phyloP scores from a whole-genome alignment of 306 rosid genomes.

The Urtica urens region DNA sequence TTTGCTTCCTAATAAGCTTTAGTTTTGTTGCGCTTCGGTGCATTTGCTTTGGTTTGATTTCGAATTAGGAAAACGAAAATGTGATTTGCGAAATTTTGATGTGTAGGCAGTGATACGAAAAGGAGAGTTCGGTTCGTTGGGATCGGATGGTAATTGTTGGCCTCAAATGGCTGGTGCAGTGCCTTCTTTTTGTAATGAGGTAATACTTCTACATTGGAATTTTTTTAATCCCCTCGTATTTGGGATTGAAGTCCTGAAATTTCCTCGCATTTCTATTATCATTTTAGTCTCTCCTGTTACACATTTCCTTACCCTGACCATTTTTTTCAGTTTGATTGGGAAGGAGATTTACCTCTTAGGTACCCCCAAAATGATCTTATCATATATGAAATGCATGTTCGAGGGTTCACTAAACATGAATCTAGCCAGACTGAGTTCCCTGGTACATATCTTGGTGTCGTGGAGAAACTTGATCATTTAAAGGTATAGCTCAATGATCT shows the following conservation, averaged over 20 bases:
- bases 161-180: constrained; percentile 85
- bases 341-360: constrained; percentile 85
- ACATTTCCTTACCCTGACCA: not conserved
- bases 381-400: constrained; percentile 89
- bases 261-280: too few species aligned
- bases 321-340: constrained; percentile 81
- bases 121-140: constrained; percentile 68
- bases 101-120: constrained; percentile 85
- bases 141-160: constrained; percentile 78
- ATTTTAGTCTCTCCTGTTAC: too few species aligned
- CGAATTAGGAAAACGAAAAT: constrained; percentile 7
- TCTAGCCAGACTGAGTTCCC: constrained; percentile 62
- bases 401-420: constrained; percentile 87
- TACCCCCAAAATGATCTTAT: constrained; percentile 75
- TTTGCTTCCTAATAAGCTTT: not conserved
- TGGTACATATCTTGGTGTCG: constrained; percentile 88
- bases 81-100: constrained; percentile 6
- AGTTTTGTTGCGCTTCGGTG: too few species aligned
- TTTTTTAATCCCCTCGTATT: not conserved
- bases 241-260: not conserved
- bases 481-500: constrained; percentile 38
- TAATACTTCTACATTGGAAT: constrained; percentile 8
- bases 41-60: not conserved
- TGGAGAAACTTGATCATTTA: constrained; percentile 84
- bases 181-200: constrained; percentile 52